Conservation (phyloP, 305 asterid genomes). For the Fraxinus velutina region DNA sequence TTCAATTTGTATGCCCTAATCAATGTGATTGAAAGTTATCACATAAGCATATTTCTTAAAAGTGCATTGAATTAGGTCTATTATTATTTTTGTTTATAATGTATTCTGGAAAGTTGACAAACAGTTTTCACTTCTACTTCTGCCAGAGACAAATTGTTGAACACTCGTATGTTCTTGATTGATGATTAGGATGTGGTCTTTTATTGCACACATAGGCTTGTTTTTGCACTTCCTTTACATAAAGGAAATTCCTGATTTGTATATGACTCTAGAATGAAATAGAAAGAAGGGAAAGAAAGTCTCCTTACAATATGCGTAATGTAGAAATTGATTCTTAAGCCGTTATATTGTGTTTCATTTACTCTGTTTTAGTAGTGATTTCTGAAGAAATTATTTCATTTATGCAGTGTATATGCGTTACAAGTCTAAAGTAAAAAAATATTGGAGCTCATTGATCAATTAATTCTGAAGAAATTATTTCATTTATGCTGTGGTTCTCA, state of each 20-base stretch:
- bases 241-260: neutral
- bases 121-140: neutral
- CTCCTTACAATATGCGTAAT: neutral
- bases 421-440: neutral
- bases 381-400: neutral
- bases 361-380: neutral
- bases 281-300: neutral
- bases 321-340: slow-evolving; percentile 1
- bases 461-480: neutral
- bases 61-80: neutral
- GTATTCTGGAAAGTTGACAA: neutral
- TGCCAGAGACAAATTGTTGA: neutral
- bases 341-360: neutral
- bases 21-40: neutral
- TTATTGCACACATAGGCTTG: neutral
- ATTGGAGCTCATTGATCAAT: neutral
- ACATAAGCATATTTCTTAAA: neutral
- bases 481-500: neutral
- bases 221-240: slow-evolving; percentile 1
- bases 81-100: neutral
- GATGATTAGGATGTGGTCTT: neutral
- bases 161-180: neutral
- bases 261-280: neutral
- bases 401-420: neutral
- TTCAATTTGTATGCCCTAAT: neutral